phyloP scores from a whole-genome alignment of 2,329 filamentous ascomycete genomes.

The Rasamsonia emersonii region DNA sequence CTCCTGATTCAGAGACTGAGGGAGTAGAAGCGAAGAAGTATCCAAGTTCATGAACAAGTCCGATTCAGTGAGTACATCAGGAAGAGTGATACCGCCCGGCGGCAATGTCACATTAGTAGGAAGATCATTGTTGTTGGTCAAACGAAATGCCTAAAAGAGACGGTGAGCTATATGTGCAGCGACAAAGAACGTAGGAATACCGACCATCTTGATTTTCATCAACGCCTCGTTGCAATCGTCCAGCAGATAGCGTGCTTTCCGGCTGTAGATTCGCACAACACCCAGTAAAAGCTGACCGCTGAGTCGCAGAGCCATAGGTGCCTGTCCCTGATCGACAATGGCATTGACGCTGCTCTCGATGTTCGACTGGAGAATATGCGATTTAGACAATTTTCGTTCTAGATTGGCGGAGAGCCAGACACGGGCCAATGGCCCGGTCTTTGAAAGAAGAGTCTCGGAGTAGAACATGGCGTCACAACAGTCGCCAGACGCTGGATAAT shows the following conservation, averaged over 20 bases:
- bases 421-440: constrained; percentile 92
- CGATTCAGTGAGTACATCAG: constrained; percentile 86
- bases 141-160: constrained; percentile 69
- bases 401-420: constrained; percentile 98
- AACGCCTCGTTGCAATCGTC: constrained; percentile 97
- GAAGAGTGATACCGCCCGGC: constrained; percentile 77
- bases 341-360: constrained; percentile 90
- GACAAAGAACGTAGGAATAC: constrained; percentile 12
- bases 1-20: constrained; percentile 53
- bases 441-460: constrained; percentile 88
- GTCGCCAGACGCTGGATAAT: no score
- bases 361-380: constrained; percentile 88
- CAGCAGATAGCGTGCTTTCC: constrained; percentile 90
- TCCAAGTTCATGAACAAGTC: constrained; percentile 81
- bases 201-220: constrained; percentile 97
- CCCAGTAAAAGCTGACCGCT: constrained; percentile 91
- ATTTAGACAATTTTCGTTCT: constrained; percentile 96
- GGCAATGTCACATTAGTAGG: constrained; percentile 72
- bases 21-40: constrained; percentile 72
- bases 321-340: constrained; percentile 87
- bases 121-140: constrained; percentile 89
- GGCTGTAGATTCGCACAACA: constrained; percentile 94
- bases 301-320: constrained; percentile 86
- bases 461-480: constrained; percentile 68
- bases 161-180: constrained; percentile 22